A percentile compares a stretch with the other conserved stretches of the same genome.
phyloP scores from a whole-genome alignment of 176 grass and related monocot genomes.

The Cenchrus fungigraminus region DNA sequence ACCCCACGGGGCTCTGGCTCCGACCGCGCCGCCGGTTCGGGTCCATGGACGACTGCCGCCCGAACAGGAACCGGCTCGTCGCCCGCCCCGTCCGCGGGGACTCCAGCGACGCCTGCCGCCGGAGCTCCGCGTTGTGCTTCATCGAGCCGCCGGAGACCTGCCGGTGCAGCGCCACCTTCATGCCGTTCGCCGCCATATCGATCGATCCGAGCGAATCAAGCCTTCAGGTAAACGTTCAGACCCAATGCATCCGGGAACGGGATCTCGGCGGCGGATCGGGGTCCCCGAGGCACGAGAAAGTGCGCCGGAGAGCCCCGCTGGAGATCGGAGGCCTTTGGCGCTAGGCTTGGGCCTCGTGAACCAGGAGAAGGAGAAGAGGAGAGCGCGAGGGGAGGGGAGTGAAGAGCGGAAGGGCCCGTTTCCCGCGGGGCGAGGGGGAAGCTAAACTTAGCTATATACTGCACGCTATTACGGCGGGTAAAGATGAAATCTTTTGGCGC shows the following conservation, averaged over 20 bases:
- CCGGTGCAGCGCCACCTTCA: constrained; percentile 59
- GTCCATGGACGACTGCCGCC: constrained; percentile 91
- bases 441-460: constrained; percentile 11
- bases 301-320: constrained; percentile 57
- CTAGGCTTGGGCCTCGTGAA: neutral
- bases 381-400: constrained; percentile 31
- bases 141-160: constrained; percentile 78
- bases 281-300: constrained; percentile 61
- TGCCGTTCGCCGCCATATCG: constrained; percentile 52
- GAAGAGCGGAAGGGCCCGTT: constrained; percentile 38
- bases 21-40: constrained; percentile 64
- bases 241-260: constrained; percentile 4
- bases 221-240: neutral
- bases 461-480: constrained; percentile 32
- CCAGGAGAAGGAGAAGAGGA: constrained; percentile 25
- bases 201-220: no score
- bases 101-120: constrained; percentile 69
- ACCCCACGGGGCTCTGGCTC: constrained; percentile 64
- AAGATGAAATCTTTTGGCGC: constrained; percentile 40
- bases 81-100: constrained; percentile 54
- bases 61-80: constrained; percentile 64
- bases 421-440: constrained; percentile 24
- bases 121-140: constrained; percentile 62
- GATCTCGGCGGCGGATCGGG: constrained; percentile 29
- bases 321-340: constrained; percentile 34